Evolutionary conservation across 352 stramenopile genomes (phyloP), one percentile per base, ranked within the genome.

Genomic region (Phytophthora europaea): DNA sequence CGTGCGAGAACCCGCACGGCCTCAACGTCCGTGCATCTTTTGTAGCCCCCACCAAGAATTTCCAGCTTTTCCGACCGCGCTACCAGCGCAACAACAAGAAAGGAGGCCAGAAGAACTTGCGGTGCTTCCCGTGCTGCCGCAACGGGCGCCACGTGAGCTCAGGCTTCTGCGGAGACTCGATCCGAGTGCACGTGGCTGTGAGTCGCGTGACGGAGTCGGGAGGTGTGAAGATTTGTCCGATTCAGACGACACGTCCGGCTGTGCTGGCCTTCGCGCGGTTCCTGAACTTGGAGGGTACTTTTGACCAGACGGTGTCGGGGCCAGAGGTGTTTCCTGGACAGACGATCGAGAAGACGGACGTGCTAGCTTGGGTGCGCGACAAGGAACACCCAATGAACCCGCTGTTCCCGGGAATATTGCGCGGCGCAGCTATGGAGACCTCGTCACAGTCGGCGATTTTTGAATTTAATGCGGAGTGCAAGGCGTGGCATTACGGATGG

Each of bases 11-110:
- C 52, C 88, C 88, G 48, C 87, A 94, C 47, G 88, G 88, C 2
- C 67, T 95, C 43, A 94, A 91, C 51, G 88, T 95, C 2, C 85
- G 85, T 2, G 88, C 88, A 23, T 94, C 88, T 23, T 95, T 95
- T 43, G 83, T 95, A n/a, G 83, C 82, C 22, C 87, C 88, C 1
- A 88, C 87, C 12, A 94, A 94, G 76, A 73, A 86, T 59, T 93
- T 94, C 52, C 82, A 91, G 70, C 81, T 95, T 38, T 97, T 97
- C 61, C 81, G 90, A 65, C 67, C 80, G 10, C 80, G 85, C 3
- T 97, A 97, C 75, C 91, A 97, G 65, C 88, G 90, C 16, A 97
- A 97, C 81, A 97, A 97, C 70, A 97, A 97, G 72, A 95, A 96
- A 59, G 89, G 90, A 43, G 90, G 90, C 2, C 90, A 97, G 62